Conservation (phyloP, 1,139 yeast species). For the Blastobotrys proliferans region DNA sequence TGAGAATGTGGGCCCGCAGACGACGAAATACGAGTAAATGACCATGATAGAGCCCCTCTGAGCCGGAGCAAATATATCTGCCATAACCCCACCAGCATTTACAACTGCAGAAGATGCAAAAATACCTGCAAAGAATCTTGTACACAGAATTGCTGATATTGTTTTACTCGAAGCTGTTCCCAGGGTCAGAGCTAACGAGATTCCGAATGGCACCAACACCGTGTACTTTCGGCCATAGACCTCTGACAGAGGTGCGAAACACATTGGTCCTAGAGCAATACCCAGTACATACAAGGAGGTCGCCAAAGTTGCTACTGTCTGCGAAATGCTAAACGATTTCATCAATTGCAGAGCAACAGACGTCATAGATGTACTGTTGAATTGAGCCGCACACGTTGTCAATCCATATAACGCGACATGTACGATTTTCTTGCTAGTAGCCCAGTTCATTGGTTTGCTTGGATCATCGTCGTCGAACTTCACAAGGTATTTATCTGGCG, state of each 20-base stretch:
- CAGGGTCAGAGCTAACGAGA: constrained; percentile 41
- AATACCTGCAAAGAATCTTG: constrained; percentile 69
- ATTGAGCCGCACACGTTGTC: constrained; percentile 44
- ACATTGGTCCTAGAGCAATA: constrained; percentile 69
- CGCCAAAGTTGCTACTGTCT: constrained; percentile 59
- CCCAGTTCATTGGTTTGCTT: constrained; percentile 38
- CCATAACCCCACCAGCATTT: constrained; percentile 74
- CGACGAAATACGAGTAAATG: constrained; percentile 63
- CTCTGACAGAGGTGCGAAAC: constrained; percentile 81
- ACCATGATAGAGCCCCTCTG: constrained; percentile 70
- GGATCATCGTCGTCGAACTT: constrained; percentile 23
- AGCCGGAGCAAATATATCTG: constrained; percentile 59
- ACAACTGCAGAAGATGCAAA: constrained; percentile 71
- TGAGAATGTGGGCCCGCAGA: constrained; percentile 70
- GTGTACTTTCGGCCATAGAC: constrained; percentile 71
- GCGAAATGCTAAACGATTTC: constrained; percentile 48
- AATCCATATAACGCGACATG: constrained; percentile 43
- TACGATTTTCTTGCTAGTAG: constrained; percentile 31
- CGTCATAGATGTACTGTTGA: constrained; percentile 40
- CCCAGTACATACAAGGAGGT: constrained; percentile 72
- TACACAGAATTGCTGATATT: constrained; percentile 57
- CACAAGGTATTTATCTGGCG: too few relatives aligned
- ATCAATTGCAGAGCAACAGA: constrained; percentile 45
- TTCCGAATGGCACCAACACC: constrained; percentile 55
- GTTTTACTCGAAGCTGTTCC: constrained; percentile 38